Base-by-base conservation (phyloP, 306 rosid species). In the Gillenia trifoliata region DNA sequence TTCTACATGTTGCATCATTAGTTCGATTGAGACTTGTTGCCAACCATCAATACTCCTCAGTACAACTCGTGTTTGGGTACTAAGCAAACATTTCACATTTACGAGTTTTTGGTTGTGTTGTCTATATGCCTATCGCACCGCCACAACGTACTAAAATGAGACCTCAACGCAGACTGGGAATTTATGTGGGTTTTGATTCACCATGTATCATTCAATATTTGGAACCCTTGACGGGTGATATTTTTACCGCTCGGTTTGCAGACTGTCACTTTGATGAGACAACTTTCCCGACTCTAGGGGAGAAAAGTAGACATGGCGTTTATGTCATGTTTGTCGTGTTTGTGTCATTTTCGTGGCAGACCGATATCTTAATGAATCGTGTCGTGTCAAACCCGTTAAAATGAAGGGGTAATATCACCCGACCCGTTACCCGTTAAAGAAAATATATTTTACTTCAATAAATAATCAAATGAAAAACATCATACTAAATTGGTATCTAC, bases 181-280 rank as follows among this genome's bases (percentile, higher is more conserved):
- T 56, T n/a, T 71, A 52, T 34, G 13, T 71, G 12, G 23, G 15
- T 33, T 71, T 56, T 71, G 66, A 56, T 15, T 68, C 73, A 12
- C 15, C 57, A n/a, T 72, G 17, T 16, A 22, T 72, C 6, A 72
- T 36, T n/a, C 0, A 30, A 57, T 72, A 72, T 36, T 20, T 55
- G 1, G 56, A 72, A 72, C 36, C 25, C 52, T 7, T 34, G 22
- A 68, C 61, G 1, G 11, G 16, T 68, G 80, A 75, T 54, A 23
- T 3, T 3, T 66, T 69, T 22, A 77, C 15, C 0, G n/a, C 75
- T 38, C 29, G 28, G 8, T 77, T 77, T 68, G 63, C 30, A 0
- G 23, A 77, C 41, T 77, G 34, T 60, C 36, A 77, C 7, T 77
- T 68, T 69, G 47, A 77, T 77, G 65, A 77, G 23, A 72, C 4